phyloP scores from a whole-genome alignment of 306 rosid genomes.

The Glycine latifolia region DNA sequence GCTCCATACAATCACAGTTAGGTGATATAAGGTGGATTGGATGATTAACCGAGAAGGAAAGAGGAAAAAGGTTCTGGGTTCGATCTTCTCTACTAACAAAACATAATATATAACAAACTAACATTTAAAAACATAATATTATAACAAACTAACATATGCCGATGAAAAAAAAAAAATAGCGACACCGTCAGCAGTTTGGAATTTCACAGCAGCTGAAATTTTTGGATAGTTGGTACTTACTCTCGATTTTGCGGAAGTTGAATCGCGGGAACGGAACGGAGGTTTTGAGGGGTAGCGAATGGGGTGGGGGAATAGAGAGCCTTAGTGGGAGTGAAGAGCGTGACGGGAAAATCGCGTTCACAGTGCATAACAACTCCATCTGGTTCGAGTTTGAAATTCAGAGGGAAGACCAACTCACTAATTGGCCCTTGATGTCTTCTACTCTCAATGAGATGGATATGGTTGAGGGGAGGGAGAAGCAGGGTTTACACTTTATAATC shows the following conservation, averaged over 20 bases:
- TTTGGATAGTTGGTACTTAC: not conserved
- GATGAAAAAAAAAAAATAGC: no score
- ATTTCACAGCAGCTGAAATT: not conserved
- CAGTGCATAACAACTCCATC: constrained; percentile 44
- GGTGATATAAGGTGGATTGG: no score
- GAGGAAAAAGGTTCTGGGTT: no score
- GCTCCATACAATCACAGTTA: not conserved
- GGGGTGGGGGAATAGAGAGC: constrained; percentile 22
- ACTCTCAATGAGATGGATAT: not conserved
- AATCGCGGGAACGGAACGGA: constrained; percentile 39
- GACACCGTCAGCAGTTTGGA: not conserved
- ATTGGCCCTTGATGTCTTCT: not conserved
- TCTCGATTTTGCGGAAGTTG: constrained; percentile 6
- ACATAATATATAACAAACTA: no score
- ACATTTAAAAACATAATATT: no score
- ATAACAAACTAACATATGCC: no score
- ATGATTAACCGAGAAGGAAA: no score
- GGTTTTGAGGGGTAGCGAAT: constrained; percentile 41
- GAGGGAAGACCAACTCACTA: not conserved
- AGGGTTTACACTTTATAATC: not conserved
- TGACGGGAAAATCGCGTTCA: not conserved
- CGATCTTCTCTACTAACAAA: no score
- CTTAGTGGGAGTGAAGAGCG: constrained; percentile 42
- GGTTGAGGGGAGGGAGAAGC: not conserved
- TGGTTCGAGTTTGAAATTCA: not conserved